Evolutionary conservation across 257 asterid species (phyloP).

Genomic region (Solanum virginianum): DNA sequence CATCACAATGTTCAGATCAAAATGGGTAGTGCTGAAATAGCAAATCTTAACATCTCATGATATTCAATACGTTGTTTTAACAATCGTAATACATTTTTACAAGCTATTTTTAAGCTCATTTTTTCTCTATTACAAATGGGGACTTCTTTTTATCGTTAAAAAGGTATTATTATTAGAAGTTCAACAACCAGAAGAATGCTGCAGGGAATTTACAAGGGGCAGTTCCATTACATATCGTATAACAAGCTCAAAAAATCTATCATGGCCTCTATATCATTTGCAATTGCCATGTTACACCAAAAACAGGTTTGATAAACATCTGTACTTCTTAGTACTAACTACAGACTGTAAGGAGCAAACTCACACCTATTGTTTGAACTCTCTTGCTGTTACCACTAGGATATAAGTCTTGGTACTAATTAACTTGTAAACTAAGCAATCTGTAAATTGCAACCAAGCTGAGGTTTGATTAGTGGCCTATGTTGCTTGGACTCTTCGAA

Average conservation of each 20-base stretch:
- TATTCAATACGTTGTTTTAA: not conserved
- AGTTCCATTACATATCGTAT: not conserved
- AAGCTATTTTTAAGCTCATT: not conserved
- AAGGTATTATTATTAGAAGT: not conserved
- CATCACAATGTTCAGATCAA: not conserved
- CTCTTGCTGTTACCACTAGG: not conserved
- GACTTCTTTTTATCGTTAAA: not conserved
- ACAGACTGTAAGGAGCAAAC: not conserved
- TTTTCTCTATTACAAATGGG: not conserved
- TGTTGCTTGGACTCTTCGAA: too few species aligned
- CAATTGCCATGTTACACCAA: not conserved
- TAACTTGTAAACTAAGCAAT: not conserved
- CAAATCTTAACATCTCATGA: not conserved
- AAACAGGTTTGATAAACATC: not conserved
- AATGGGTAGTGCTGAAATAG: not conserved
- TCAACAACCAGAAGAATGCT: not conserved
- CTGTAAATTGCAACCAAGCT: not conserved
- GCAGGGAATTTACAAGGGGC: not conserved
- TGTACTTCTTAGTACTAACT: not conserved
- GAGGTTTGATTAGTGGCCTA: not conserved
- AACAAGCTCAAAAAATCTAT: not conserved
- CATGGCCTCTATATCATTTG: not conserved
- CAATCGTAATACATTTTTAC: not conserved
- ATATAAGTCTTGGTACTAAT: not conserved
- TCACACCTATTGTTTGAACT: not conserved